Evolutionary conservation across 2,329 filamentous ascomycete species (phyloP), one percentile per base, ranked within the genome.

Genomic region (Celoporthe dispersa): DNA sequence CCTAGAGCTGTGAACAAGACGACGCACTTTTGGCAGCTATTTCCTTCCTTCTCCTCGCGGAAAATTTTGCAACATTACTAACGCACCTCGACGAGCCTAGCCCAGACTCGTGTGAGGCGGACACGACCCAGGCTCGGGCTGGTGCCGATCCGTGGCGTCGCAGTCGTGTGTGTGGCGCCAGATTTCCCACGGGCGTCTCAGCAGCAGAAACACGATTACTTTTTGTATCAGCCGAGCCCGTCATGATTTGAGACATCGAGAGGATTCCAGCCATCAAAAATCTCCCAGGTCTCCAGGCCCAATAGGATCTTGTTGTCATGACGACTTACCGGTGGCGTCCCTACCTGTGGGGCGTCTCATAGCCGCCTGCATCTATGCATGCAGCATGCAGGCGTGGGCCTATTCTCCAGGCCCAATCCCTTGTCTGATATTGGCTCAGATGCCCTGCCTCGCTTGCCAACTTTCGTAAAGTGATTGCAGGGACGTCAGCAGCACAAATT

Each of bases 361-460:
- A 70, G 69, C 60, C 57, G 66, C 69, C 57, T 64, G 33, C 57
- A 37, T 60, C 44, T 35, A 63, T 69, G 69, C 67, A 71, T 69
- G 67, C 65, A 59, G 60, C 51, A 51, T 71, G 67, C 69, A 69
- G 61, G 37, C 59, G 65, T 41, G 33, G 57, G 28, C 28, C 44
- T 19, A 31, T 57, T 57, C 25, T 9, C 53, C 53, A 57, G 33
- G 53, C 28, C 16, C 41, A n/a, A n/a, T n/a, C n/a, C n/a, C n/a
- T n/a, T n/a, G n/a, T n/a, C n/a, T n/a, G n/a, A 44, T 16, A 19
- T 37, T 31, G 41, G 33, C 8, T n/a, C 55, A 6, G 33, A 6
- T n/a, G 31, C 57, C 31, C 57, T 60, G 57, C 53, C 53, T 31
- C 28, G 28, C 53, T 16, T 55, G 51, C 51, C 51, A 31, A 28